Evolutionary conservation across 805 yeast genomes (phyloP).

Genomic region (Huiozyma naganishii): DNA sequence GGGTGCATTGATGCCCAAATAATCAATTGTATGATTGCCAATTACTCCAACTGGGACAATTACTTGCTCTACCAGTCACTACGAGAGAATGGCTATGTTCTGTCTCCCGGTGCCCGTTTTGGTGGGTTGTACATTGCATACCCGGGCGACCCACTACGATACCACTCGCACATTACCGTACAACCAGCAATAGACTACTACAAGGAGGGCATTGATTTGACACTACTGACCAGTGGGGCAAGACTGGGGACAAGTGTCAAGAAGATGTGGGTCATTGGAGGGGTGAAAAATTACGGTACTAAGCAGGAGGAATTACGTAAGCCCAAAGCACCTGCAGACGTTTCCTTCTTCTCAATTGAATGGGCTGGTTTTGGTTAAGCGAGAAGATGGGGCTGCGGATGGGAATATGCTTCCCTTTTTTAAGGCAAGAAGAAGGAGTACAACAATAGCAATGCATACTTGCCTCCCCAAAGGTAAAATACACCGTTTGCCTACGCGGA

Average conservation of each 20-base stretch:
- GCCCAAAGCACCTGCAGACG: slow-evolving; percentile 6
- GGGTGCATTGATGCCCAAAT: background rate
- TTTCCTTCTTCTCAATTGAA: slow-evolving; percentile 60
- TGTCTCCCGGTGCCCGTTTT: slow-evolving; percentile 81
- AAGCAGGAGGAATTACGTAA: slow-evolving; percentile 6
- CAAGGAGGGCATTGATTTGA: slow-evolving; percentile 41
- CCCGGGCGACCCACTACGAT: slow-evolving; percentile 89
- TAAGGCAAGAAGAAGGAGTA: too few species aligned
- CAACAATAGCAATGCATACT: too few species aligned
- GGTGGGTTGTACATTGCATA: slow-evolving; percentile 86
- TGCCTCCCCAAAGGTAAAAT: too few species aligned
- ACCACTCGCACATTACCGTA: slow-evolving; percentile 78
- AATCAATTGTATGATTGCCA: background rate
- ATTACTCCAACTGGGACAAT: slow-evolving; percentile 8
- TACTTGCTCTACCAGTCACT: slow-evolving; percentile 30
- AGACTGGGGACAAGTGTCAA: slow-evolving; percentile 88
- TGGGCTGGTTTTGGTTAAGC: slow-evolving; percentile 92
- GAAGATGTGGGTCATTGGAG: slow-evolving; percentile 62
- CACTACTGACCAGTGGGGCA: slow-evolving; percentile 70
- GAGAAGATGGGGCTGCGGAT: background rate
- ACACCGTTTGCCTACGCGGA: too few species aligned
- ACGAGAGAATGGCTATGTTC: slow-evolving; percentile 34
- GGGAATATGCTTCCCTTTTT: too few species aligned
- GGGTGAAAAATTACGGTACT: slow-evolving; percentile 16
- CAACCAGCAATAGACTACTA: slow-evolving; percentile 34